These are phyloP conservation scores for Leccinum solheimii DNA, from an alignment of 1,284 basidiomycete genomes.

Conservation along the genomic window DNA sequence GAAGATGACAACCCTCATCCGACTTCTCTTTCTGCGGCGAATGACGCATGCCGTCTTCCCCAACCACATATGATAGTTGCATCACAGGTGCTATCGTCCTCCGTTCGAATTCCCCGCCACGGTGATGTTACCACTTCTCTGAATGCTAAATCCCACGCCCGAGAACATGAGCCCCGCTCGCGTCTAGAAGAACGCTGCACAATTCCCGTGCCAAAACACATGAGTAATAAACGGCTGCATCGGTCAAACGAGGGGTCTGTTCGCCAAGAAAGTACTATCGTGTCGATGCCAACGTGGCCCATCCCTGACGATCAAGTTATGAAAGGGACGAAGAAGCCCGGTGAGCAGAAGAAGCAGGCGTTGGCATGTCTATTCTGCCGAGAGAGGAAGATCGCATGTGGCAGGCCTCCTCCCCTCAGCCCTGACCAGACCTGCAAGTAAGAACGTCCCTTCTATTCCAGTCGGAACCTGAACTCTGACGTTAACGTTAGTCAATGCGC, in stretches of 20 bases:
- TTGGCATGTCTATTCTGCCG: constrained; percentile 42
- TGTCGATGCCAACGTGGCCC: constrained; percentile 35
- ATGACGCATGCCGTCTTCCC: constrained; percentile 28
- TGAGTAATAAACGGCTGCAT: constrained; percentile 33
- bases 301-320: constrained; percentile 37
- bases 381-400: constrained; percentile 41
- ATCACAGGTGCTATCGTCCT: constrained; percentile 22
- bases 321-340: constrained; percentile 37
- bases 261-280: constrained; percentile 32
- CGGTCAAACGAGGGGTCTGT: constrained; percentile 33
- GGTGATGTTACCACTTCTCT: constrained; percentile 11
- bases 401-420: constrained; percentile 36
- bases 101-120: constrained; percentile 21
- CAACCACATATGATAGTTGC: constrained; percentile 28
- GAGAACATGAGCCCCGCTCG: constrained; percentile 22
- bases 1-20: constrained; percentile 23
- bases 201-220: constrained; percentile 24
- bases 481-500: constrained; percentile 45
- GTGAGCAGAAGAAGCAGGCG: constrained; percentile 41
- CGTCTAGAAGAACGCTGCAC: constrained; percentile 29
- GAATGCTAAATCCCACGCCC: constrained; percentile 17
- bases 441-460: constrained; percentile 15
- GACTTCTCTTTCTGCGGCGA: constrained; percentile 22
- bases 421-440: constrained; percentile 41
- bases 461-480: constrained; percentile 22